phyloP scores from a whole-genome alignment of 192 early-diverging fungal species.

The Pilobolus umbonatus region DNA sequence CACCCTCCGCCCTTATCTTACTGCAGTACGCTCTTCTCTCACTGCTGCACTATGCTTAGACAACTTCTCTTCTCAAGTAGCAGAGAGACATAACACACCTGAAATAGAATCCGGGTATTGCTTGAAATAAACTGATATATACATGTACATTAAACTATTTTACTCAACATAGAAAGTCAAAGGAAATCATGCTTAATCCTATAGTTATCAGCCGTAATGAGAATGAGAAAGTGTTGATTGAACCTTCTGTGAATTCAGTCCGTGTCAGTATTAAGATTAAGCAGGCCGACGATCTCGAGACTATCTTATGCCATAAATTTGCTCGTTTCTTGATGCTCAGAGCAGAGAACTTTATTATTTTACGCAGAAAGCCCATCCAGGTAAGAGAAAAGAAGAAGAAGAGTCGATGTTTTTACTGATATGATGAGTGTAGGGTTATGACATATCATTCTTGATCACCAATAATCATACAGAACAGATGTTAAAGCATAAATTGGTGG shows the following conservation, averaged over 20 bases:
- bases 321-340: conserved; percentile 97
- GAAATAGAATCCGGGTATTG: conserved; percentile 89
- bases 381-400: conserved; percentile 37
- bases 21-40: conserved; percentile 87
- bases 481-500: conserved; percentile 99
- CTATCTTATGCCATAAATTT: conserved; percentile 92
- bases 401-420: background rate
- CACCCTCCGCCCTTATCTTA: conserved; percentile 93
- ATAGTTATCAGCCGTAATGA: conserved; percentile 89
- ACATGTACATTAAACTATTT: background rate
- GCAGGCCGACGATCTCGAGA: conserved; percentile 96
- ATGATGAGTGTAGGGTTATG: conserved; percentile 71
- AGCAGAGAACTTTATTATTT: conserved; percentile 93
- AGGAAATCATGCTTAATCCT: conserved; percentile 85
- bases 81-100: conserved; percentile 97
- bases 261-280: conserved; percentile 95
- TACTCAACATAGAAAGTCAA: conserved; percentile 15
- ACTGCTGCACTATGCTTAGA: conserved; percentile 94
- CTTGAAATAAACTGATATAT: background rate
- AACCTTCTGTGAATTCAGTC: conserved; percentile 89
- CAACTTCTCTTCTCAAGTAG: conserved; percentile 96
- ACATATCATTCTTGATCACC: conserved; percentile 95
- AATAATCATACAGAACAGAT: conserved; percentile 98
- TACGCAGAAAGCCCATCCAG: conserved; percentile 84
- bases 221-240: conserved; percentile 91